Percentiles rank a stretch among this genome's conserved stretches.
Evolutionary conservation across 1,139 yeast genomes (phyloP).

Genomic region (Pichia sp.): DNA sequence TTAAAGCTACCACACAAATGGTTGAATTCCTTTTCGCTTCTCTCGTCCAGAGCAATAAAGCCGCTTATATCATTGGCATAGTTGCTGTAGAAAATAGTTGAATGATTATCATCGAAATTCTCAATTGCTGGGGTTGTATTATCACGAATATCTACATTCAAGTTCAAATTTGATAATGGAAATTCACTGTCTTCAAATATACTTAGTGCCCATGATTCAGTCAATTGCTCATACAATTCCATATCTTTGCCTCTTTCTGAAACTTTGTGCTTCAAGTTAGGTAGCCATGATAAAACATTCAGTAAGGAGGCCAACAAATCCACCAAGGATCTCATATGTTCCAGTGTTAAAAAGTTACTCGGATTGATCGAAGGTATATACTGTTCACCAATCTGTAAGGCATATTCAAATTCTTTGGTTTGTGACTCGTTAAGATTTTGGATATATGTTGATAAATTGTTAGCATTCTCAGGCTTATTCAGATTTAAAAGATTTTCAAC

Average conservation of each 20-base stretch:
- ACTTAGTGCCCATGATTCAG: constrained; percentile 24
- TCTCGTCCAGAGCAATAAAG: constrained; percentile 9
- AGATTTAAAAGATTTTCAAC: constrained; percentile 10
- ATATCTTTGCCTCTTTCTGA: constrained; percentile 22
- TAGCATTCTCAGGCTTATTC: neutral
- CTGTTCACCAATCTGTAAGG: constrained; percentile 15
- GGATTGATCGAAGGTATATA: constrained; percentile 12
- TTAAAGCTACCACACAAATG: constrained; percentile 3
- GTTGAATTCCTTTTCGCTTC: constrained; percentile 8
- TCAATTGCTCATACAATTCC: constrained; percentile 14
- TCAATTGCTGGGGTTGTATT: constrained; percentile 13
- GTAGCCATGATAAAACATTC: constrained; percentile 50
- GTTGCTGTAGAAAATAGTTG: neutral
- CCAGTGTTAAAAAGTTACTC: constrained; percentile 15
- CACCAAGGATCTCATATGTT: constrained; percentile 36
- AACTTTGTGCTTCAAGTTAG: constrained; percentile 38
- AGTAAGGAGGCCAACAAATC: constrained; percentile 39
- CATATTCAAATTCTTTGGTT: constrained; percentile 15
- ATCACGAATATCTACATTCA: constrained; percentile 12
- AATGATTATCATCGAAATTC: neutral
- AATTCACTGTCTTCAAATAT: constrained; percentile 8
- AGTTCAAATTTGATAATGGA: constrained; percentile 15
- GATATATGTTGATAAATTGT: neutral
- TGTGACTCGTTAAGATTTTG: constrained; percentile 1
- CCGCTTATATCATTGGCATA: constrained; percentile 1